These are phyloP conservation scores for Fusarium duplospermum DNA, from an alignment of 2,329 filamentous ascomycete species.

Conservation along the genomic window DNA sequence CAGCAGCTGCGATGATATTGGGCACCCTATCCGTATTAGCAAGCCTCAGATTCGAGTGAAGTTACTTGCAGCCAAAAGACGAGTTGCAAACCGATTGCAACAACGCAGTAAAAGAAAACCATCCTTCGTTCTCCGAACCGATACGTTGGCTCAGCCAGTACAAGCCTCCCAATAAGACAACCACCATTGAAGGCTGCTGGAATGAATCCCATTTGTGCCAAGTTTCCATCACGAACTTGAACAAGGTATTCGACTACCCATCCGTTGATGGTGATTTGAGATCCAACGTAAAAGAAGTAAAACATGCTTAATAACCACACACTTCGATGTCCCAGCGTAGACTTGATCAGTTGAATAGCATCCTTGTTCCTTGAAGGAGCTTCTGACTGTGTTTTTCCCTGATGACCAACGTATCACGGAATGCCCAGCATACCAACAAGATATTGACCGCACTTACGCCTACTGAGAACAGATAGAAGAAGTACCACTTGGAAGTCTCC, in stretches of 20 bases:
- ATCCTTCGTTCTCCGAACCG: constrained; percentile 68
- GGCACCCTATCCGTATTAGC: not conserved
- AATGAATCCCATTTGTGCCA: constrained; percentile 67
- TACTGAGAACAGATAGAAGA: not conserved
- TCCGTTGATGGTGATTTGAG: constrained; percentile 63
- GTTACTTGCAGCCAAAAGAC: not conserved
- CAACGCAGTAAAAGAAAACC: constrained; percentile 62
- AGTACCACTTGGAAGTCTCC: not conserved
- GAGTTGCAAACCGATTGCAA: constrained; percentile 64
- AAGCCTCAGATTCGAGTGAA: not conserved
- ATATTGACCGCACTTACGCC: not conserved
- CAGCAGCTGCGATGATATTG: not conserved
- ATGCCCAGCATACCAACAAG: not conserved
- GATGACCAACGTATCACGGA: not conserved
- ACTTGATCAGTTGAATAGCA: constrained; percentile 48
- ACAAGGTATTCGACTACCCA: constrained; percentile 74
- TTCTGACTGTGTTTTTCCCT: not conserved
- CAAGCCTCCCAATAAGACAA: constrained; percentile 63
- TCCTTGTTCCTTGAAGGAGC: not conserved
- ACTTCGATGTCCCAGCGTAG: constrained; percentile 55
- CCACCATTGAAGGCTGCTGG: constrained; percentile 69
- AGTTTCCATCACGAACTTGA: constrained; percentile 63
- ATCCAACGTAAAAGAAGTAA: constrained; percentile 72
- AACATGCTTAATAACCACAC: constrained; percentile 70
- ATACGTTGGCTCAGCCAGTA: constrained; percentile 69